A percentile compares a stretch with the other conserved stretches of the same genome.
phyloP scores from a whole-genome alignment of 208 protist species.

The Leptomonas pyrrhocoris region DNA sequence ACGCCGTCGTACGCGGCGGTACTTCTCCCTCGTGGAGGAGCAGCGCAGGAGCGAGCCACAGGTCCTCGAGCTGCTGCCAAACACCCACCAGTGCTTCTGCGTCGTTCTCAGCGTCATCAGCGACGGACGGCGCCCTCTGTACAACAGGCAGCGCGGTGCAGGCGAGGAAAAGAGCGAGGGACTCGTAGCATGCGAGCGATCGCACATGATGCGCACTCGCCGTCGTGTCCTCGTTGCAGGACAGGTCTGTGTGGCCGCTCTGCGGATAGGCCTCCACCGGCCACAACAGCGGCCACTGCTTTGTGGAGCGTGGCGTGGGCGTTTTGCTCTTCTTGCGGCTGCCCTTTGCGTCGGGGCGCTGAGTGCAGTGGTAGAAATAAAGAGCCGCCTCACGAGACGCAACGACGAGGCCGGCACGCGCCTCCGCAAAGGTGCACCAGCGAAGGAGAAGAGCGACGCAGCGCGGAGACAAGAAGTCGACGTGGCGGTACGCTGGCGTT shows the following conservation, averaged over 20 bases:
- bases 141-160: slow-evolving; percentile 10
- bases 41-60: slow-evolving; percentile 25
- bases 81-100: slow-evolving; percentile 5
- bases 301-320: no score
- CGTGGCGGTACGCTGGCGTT: background rate
- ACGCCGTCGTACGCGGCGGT: background rate
- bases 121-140: background rate
- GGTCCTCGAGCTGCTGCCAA: slow-evolving; percentile 24
- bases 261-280: slow-evolving; percentile 26
- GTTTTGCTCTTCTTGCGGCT: background rate
- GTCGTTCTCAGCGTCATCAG: background rate
- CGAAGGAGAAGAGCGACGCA: slow-evolving; percentile 41
- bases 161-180: slow-evolving; percentile 17
- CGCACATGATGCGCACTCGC: background rate
- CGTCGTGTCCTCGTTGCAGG: slow-evolving; percentile 8
- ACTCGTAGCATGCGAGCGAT: slow-evolving; percentile 36
- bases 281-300: slow-evolving; percentile 26
- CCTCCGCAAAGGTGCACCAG: slow-evolving; percentile 43
- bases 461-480: slow-evolving; percentile 8
- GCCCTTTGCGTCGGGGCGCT: background rate
- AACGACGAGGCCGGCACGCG: slow-evolving; percentile 34
- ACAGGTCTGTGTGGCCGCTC: slow-evolving; percentile 11
- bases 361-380: background rate
- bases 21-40: background rate
- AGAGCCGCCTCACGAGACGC: slow-evolving; percentile 26